phyloP scores from a whole-genome alignment of 2,329 filamentous ascomycete genomes.

The Beauveria caledonica region DNA sequence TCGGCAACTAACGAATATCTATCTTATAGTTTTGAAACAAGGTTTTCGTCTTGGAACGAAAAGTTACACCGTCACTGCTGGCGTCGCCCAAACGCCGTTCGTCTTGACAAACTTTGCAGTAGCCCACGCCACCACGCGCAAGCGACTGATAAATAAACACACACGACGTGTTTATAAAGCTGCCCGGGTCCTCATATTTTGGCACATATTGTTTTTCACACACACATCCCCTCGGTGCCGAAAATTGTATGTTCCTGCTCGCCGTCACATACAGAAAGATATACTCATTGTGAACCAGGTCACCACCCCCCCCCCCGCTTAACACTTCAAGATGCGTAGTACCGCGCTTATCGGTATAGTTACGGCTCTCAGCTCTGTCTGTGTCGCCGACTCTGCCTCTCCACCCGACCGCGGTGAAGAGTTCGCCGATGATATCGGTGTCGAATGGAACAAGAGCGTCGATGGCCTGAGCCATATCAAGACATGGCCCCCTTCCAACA shows the following conservation, averaged over 20 bases:
- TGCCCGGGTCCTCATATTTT: neutral
- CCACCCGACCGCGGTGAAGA: neutral
- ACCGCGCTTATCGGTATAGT: neutral
- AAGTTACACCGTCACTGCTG: neutral
- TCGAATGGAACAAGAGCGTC: too few species aligned
- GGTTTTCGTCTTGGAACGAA: neutral
- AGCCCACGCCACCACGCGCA: neutral
- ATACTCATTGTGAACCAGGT: neutral
- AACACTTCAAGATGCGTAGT: neutral
- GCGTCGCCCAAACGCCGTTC: neutral
- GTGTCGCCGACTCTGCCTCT: neutral
- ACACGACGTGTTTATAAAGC: neutral
- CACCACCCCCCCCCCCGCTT: neutral
- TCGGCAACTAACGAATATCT: too few species aligned
- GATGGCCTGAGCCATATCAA: neutral
- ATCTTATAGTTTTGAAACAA: too few species aligned
- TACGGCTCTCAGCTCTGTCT: neutral
- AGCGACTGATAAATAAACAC: neutral
- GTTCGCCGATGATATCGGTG: neutral
- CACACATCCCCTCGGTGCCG: too few species aligned
- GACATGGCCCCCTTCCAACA: neutral
- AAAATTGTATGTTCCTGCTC: neutral
- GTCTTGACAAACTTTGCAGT: neutral
- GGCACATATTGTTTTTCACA: neutral
- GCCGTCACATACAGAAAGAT: neutral